phyloP scores from a whole-genome alignment of 2,329 filamentous ascomycete species.

The Aureobasidium vineae region DNA sequence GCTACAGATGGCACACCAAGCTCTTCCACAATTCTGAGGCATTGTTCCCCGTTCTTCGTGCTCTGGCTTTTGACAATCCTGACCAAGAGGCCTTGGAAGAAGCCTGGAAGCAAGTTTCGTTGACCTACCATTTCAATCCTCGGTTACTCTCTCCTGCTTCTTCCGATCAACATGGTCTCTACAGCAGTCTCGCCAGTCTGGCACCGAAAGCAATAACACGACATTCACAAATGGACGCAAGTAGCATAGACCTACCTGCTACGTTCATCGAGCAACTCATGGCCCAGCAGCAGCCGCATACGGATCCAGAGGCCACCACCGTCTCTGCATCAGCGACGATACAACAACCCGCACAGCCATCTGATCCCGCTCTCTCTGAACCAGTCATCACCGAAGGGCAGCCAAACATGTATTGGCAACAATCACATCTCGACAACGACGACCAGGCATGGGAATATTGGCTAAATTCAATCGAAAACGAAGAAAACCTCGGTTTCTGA shows the following conservation, averaged over 20 bases:
- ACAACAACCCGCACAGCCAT: background rate
- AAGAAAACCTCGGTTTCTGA: background rate
- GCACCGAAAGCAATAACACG: background rate
- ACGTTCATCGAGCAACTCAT: background rate
- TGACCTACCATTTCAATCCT: background rate
- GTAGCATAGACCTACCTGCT: background rate
- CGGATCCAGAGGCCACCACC: background rate
- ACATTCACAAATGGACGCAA: background rate
- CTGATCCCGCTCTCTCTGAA: background rate
- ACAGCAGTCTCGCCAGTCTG: background rate
- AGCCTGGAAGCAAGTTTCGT: background rate
- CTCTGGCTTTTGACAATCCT: background rate
- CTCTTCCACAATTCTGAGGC: background rate
- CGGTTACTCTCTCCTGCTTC: background rate
- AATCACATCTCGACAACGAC: background rate
- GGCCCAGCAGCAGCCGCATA: background rate
- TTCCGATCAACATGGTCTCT: background rate
- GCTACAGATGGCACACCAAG: constrained; percentile 1
- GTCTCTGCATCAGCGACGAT: background rate
- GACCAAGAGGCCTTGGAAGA: background rate
- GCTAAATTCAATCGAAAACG: background rate
- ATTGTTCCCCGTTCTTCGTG: background rate
- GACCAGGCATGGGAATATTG: background rate
- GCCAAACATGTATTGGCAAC: background rate
- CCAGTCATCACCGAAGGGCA: background rate